Evolutionary conservation across 805 yeast species (phyloP).

Genomic region (Pichia phayaonensis): DNA sequence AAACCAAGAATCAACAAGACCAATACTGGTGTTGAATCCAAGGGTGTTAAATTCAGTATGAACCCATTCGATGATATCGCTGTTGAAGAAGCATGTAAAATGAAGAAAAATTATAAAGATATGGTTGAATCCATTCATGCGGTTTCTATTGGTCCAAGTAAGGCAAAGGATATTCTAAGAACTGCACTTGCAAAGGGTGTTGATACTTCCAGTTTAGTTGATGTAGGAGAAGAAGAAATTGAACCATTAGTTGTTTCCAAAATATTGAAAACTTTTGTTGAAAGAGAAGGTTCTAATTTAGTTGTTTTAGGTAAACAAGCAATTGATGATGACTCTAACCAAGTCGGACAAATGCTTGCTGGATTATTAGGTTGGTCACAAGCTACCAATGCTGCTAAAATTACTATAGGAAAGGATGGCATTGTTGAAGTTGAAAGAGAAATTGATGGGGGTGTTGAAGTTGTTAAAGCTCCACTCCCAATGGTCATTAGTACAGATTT

Average conservation of each 20-base stretch:
- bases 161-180: slow-evolving; percentile 81
- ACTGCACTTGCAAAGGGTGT: slow-evolving; percentile 94
- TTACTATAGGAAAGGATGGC: slow-evolving; percentile 41
- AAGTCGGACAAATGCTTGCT: slow-evolving; percentile 95
- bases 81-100: slow-evolving; percentile 81
- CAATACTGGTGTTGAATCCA: slow-evolving; percentile 74
- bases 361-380: slow-evolving; percentile 94
- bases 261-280: slow-evolving; percentile 64
- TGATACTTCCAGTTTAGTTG: slow-evolving; percentile 76
- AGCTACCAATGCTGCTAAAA: slow-evolving; percentile 90
- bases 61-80: slow-evolving; percentile 99
- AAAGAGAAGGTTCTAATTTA: slow-evolving; percentile 63
- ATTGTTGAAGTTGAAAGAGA: slow-evolving; percentile 81
- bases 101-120: slow-evolving; percentile 57
- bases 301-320: slow-evolving; percentile 94
- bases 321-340: slow-evolving; percentile 90
- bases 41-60: slow-evolving; percentile 86
- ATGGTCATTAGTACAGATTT: slow-evolving; percentile 86
- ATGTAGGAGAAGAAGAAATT: slow-evolving; percentile 56
- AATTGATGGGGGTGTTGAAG: slow-evolving; percentile 91
- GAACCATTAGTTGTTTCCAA: slow-evolving; percentile 92
- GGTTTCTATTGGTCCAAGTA: slow-evolving; percentile 81
- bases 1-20: slow-evolving; percentile 88
- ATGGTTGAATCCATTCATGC: slow-evolving; percentile 80
- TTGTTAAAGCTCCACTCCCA: slow-evolving; percentile 71